These are phyloP conservation scores for Echites panduratus DNA, from an alignment of 257 asterid species.

Conservation along the genomic window DNA sequence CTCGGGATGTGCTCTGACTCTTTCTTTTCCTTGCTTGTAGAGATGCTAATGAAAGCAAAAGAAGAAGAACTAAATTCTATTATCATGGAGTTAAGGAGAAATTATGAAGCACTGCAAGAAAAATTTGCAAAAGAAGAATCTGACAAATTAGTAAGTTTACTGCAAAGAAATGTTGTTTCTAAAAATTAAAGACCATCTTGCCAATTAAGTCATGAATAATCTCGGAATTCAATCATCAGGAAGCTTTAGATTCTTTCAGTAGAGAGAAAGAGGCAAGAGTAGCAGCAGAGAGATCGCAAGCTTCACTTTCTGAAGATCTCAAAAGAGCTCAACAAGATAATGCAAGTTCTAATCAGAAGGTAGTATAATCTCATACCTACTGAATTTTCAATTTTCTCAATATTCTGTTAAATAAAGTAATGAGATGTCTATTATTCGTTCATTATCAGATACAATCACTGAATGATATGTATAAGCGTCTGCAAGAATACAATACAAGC, in stretches of 20 bases:
- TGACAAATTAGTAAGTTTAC: constrained; percentile 55
- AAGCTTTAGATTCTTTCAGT: constrained; percentile 57
- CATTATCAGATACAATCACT: constrained; percentile 64
- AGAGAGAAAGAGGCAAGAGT: constrained; percentile 66
- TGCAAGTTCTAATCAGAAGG: constrained; percentile 59
- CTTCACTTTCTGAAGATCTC: constrained; percentile 69
- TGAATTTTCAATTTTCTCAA: not conserved
- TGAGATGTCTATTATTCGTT: not conserved
- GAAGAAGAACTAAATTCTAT: constrained; percentile 74
- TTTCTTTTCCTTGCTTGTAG: constrained; percentile 26
- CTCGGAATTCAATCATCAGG: constrained; percentile 37
- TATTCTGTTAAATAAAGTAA: not conserved
- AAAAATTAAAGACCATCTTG: not conserved
- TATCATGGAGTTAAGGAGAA: constrained; percentile 66
- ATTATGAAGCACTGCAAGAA: constrained; percentile 57
- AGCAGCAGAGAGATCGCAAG: constrained; percentile 64
- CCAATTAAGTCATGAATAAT: constrained; percentile 2
- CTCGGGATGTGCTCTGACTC: not conserved
- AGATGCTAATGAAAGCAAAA: constrained; percentile 64
- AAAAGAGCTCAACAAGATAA: constrained; percentile 61
- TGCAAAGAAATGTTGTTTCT: not conserved
- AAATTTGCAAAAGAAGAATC: constrained; percentile 62
- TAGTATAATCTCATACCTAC: constrained; percentile 8
- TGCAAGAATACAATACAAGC: constrained; percentile 83
- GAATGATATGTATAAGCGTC: constrained; percentile 62